Base-by-base conservation (phyloP, 2,329 filamentous ascomycete genomes). In the Fusarium compactum region DNA sequence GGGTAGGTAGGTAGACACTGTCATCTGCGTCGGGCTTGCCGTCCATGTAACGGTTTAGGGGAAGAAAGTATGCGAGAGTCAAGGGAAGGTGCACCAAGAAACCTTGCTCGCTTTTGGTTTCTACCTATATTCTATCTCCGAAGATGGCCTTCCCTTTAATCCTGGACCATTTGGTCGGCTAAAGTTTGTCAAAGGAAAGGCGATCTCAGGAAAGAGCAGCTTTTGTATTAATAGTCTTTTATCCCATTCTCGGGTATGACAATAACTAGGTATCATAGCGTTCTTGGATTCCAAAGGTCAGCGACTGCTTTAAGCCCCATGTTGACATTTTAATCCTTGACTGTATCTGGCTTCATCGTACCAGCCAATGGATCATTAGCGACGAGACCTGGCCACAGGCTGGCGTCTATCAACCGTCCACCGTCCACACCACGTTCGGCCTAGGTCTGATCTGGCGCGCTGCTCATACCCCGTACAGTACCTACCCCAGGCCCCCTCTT, bases 391-490 rank as follows among this genome's bases (percentile, higher is more conserved):
- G 22, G 54, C 71, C 73, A 74, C 71, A 51, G 47, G 61, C 71
- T 58, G 58, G 66, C 60, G 66, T 72, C 66, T 62, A 58, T 74
- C 70, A 74, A 71, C 64, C 64, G 44, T 58, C 67, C 65, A 67
- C 65, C 67, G 56, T 65, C 64, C 71, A 71, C 64, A 67, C 72
- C 69, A 75, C 63, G 55, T 53, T 66, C 58, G 63, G 58, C 22
- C 32, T 58, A 41, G 54, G 40, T 47, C 48, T 66, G 24, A 29
- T 53, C 32, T 53, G n/a, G 24, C 50, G 34, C 34, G 24, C 24
- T 43, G 34, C 24, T 34, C 47, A 27, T 43, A 53, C 50, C 50
- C 50, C 38, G 25, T 52, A 47, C 54, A 58, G 53, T 43, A 58
- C 27, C 59, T 43, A 58, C 27, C 59, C n/a, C 58, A 41, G 47